These are phyloP conservation scores for Colletotrichum australisinense DNA, from an alignment of 2,329 filamentous ascomycete species.

Conservation along the genomic window DNA sequence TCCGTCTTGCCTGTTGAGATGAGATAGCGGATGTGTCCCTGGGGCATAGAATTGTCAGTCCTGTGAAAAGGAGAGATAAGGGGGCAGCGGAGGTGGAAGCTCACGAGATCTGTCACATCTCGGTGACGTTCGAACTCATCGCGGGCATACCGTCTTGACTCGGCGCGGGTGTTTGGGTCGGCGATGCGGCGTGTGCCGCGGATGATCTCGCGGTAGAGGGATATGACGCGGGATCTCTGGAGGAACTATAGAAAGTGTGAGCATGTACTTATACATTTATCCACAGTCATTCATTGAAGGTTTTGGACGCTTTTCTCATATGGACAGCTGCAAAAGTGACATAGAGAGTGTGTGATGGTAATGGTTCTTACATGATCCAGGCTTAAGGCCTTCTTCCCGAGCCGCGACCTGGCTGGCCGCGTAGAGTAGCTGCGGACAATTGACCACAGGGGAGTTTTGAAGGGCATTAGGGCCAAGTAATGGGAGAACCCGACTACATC, in stretches of 20 bases:
- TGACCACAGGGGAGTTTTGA: slow-evolving; percentile 19
- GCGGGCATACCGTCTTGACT: slow-evolving; percentile 67
- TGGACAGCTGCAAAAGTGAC: background rate
- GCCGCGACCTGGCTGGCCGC: slow-evolving; percentile 45
- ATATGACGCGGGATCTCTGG: slow-evolving; percentile 64
- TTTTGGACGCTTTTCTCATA: background rate
- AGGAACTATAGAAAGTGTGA: slow-evolving; percentile 61
- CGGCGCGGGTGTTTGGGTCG: slow-evolving; percentile 62
- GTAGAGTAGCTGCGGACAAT: slow-evolving; percentile 51
- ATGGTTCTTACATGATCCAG: slow-evolving; percentile 66
- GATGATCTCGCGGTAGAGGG: slow-evolving; percentile 69
- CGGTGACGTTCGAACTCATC: slow-evolving; percentile 72
- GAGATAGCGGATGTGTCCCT: slow-evolving; percentile 72
- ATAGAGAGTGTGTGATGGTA: background rate
- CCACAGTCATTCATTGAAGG: too few relatives aligned
- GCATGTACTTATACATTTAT: background rate
- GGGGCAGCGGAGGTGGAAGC: slow-evolving; percentile 38
- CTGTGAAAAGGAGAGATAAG: background rate
- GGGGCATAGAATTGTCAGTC: background rate
- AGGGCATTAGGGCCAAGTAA: slow-evolving; percentile 11
- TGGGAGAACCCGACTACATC: slow-evolving; percentile 12
- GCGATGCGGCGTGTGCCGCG: slow-evolving; percentile 64
- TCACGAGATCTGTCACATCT: slow-evolving; percentile 65
- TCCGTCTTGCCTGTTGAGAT: slow-evolving; percentile 74
- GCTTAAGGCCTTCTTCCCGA: slow-evolving; percentile 58